Evolutionary conservation across 345 rosid species (phyloP).

Genomic region (Pelargonium nanum): DNA sequence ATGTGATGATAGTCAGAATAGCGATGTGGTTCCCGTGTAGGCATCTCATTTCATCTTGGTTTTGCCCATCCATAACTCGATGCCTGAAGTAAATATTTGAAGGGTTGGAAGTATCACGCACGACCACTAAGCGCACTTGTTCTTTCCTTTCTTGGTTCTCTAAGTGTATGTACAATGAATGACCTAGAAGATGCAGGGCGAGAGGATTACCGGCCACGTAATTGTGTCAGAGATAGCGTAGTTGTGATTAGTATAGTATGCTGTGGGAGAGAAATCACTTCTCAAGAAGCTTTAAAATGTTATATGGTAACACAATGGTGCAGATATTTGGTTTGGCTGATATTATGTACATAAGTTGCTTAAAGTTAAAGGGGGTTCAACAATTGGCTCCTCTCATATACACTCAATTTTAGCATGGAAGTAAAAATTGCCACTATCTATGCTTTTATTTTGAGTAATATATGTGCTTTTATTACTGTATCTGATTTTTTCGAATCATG

Average conservation of each 20-base stretch:
- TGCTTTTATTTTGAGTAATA: too few species aligned
- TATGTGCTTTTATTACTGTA: too few species aligned
- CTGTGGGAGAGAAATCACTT: too few species aligned
- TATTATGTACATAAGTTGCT: constrained; percentile 20
- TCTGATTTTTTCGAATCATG: too few species aligned
- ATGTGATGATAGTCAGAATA: constrained; percentile 58
- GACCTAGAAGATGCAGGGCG: not conserved
- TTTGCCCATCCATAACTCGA: constrained; percentile 8
- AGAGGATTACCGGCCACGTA: not conserved
- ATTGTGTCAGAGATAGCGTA: not conserved
- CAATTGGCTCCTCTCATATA: not conserved
- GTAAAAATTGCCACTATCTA: not conserved
- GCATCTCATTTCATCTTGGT: constrained; percentile 17
- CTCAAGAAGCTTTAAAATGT: too few species aligned
- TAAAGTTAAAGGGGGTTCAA: constrained; percentile 1
- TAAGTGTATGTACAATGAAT: not conserved
- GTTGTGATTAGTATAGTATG: too few species aligned
- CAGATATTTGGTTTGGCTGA: not conserved
- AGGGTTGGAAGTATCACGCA: not conserved
- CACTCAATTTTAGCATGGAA: not conserved
- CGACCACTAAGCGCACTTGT: too few species aligned
- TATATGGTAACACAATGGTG: not conserved
- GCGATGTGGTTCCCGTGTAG: constrained; percentile 75
- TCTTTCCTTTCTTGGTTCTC: not conserved
- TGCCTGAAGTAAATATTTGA: constrained; percentile 14